Conservation (phyloP, 2,329 filamentous ascomycete genomes). For the Capronia americana region DNA sequence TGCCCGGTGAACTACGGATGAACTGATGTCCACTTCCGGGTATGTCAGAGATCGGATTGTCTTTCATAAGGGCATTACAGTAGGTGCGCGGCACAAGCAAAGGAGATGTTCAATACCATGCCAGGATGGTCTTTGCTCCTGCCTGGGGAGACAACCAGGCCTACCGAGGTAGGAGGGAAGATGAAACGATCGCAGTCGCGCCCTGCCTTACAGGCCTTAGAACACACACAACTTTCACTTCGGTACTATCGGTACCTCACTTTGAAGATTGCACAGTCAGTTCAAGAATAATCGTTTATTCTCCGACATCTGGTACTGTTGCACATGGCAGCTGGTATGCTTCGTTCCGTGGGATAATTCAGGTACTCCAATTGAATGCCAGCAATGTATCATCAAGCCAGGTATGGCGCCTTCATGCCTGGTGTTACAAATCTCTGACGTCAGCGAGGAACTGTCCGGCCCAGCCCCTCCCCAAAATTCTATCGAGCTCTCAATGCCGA, state of each 20-base stretch:
- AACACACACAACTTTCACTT: neutral
- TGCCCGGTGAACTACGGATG: no score
- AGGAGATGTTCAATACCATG: no score
- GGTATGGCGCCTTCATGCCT: neutral
- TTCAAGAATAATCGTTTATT: neutral
- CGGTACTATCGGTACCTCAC: neutral
- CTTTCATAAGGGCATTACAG: no score
- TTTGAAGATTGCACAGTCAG: neutral
- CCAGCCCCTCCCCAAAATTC: constrained; percentile 1
- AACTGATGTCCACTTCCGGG: no score
- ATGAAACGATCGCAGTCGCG: no score
- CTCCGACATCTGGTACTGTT: neutral
- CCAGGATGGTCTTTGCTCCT: neutral
- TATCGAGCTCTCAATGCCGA: neutral
- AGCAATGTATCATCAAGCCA: neutral
- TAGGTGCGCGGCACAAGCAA: no score
- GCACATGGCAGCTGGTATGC: neutral
- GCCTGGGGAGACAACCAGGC: neutral
- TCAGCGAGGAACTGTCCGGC: neutral
- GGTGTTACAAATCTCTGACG: constrained; percentile 6
- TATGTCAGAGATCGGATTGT: no score
- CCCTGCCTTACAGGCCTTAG: neutral
- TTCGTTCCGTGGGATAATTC: neutral
- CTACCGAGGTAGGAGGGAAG: neutral
- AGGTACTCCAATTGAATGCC: constrained; percentile 2